Conservation (phyloP, 192 early-diverging fungal species). For the Blastocladiella britannica region DNA sequence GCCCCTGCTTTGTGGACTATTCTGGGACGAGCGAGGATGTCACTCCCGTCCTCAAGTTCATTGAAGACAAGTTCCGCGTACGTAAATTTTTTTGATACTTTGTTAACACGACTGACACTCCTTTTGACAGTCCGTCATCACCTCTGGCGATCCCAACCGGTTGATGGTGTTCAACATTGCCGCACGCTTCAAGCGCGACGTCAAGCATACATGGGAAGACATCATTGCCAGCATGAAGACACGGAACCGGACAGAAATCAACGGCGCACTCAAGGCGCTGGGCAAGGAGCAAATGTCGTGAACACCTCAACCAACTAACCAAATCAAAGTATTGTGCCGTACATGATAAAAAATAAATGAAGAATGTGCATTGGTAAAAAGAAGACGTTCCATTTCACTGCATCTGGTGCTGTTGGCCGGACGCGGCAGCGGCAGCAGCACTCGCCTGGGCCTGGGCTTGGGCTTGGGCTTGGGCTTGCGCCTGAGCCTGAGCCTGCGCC, state of each 20-base stretch:
- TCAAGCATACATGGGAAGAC: background rate
- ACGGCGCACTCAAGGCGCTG: background rate
- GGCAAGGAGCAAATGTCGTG: background rate
- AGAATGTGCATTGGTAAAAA: no score
- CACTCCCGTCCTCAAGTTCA: background rate
- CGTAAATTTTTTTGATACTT: no score
- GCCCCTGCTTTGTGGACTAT: conserved; percentile 3
- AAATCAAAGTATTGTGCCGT: no score
- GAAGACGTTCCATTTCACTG: no score
- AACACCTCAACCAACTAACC: no score
- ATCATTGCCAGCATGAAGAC: background rate
- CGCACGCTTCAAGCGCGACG: conserved; percentile 5
- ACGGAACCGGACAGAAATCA: background rate
- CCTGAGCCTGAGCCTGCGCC: conserved; percentile 1
- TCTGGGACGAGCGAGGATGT: conserved; percentile 2
- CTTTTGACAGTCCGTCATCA: no score
- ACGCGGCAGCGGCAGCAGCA: background rate
- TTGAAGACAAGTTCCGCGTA: conserved; percentile 3
- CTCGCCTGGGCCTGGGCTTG: background rate
- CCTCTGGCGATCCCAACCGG: conserved; percentile 2
- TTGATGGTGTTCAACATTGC: conserved; percentile 3
- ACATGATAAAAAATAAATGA: no score
- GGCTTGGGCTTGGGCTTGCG: background rate
- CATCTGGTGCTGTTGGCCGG: background rate
- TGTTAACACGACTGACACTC: no score